phyloP scores from a whole-genome alignment of 73 alveolate species.

The Uronychia setigera region DNA sequence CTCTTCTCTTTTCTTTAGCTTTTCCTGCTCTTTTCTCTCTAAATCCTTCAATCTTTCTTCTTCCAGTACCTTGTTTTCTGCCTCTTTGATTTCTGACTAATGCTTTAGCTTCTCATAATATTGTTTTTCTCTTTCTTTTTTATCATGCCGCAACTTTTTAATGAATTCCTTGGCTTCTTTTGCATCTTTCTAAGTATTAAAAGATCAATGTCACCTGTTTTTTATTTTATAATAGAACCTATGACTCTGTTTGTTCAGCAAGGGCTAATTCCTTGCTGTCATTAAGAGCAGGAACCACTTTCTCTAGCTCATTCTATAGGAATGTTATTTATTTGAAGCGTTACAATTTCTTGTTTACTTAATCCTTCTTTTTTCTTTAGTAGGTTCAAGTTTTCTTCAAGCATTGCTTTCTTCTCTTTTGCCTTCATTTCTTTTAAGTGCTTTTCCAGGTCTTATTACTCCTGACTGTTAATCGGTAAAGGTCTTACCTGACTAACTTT shows the following conservation, averaged over 20 bases:
- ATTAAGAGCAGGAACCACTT: too few species aligned
- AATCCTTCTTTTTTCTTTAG: not conserved
- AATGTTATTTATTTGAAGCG: too few species aligned
- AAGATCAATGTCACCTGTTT: not conserved
- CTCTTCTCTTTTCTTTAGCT: conserved; percentile 17
- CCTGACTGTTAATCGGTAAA: not conserved
- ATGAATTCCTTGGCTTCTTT: not conserved
- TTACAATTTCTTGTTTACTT: not conserved
- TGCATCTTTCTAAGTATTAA: not conserved
- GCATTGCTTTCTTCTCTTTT: not conserved
- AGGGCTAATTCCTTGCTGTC: too few species aligned
- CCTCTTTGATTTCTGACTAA: not conserved
- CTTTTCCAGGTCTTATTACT: not conserved
- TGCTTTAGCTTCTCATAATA: not conserved
- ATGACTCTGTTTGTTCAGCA: too few species aligned
- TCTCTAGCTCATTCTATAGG: too few species aligned
- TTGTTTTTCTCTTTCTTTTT: not conserved
- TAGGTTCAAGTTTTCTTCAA: not conserved
- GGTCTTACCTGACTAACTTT: not conserved
- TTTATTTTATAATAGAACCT: too few species aligned
- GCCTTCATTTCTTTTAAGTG: not conserved
- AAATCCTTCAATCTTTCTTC: not conserved
- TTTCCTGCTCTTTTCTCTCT: conserved; percentile 10
- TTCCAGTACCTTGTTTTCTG: not conserved
- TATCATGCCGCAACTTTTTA: not conserved